Percentiles rank a stretch among this genome's conserved stretches.
These are phyloP conservation scores for Bretziella fagacearum DNA, from an alignment of 2,329 filamentous ascomycete species.

Conservation along the genomic window DNA sequence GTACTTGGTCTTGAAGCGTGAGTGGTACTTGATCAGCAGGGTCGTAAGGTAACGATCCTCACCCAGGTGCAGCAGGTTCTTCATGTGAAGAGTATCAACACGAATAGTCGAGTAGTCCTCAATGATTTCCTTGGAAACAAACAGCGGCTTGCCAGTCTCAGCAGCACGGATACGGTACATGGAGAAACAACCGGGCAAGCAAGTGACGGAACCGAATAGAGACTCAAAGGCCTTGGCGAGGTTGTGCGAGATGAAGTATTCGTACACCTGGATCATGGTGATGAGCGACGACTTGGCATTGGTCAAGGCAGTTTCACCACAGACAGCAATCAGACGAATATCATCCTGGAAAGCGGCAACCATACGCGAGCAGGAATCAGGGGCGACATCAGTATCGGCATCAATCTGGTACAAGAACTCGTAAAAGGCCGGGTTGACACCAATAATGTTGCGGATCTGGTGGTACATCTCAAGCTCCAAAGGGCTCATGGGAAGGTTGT, in stretches of 20 bases:
- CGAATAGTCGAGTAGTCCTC: constrained; percentile 81
- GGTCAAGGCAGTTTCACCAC: constrained; percentile 82
- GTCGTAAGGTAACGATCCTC: constrained; percentile 97
- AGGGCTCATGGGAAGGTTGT: constrained; percentile 90
- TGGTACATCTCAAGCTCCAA: constrained; percentile 97
- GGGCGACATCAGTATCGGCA: constrained; percentile 84
- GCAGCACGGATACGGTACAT: constrained; percentile 97
- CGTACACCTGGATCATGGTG: constrained; percentile 99
- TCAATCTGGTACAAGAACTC: constrained; percentile 95
- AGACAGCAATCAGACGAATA: constrained; percentile 81
- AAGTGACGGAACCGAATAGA: constrained; percentile 92
- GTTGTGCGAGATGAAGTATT: constrained; percentile 99
- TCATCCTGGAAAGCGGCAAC: constrained; percentile 82
- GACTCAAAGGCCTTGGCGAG: constrained; percentile 93
- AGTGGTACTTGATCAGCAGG: constrained; percentile 77
- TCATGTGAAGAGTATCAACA: constrained; percentile 96
- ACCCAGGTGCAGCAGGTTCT: constrained; percentile 89
- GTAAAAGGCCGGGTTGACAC: constrained; percentile 96
- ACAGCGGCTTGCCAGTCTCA: constrained; percentile 86
- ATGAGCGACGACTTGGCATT: constrained; percentile 88
- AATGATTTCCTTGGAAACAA: constrained; percentile 84
- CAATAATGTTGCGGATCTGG: constrained; percentile 96
- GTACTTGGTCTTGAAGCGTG: constrained; percentile 96
- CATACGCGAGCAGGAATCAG: constrained; percentile 81
- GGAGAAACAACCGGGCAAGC: constrained; percentile 93